phyloP scores from a whole-genome alignment of 1,139 yeast genomes.

The Hyphopichia fennica region DNA sequence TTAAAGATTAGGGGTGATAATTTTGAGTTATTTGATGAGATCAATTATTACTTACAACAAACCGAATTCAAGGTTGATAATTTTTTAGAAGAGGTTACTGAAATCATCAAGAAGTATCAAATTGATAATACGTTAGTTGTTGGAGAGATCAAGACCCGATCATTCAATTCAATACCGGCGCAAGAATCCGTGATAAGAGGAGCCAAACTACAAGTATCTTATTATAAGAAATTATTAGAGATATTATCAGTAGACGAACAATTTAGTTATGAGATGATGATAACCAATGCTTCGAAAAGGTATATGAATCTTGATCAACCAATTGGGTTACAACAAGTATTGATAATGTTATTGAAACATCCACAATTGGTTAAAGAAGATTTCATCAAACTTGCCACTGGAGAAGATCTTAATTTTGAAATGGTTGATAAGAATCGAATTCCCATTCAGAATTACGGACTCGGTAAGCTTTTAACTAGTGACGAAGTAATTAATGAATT shows the following conservation, averaged over 20 bases:
- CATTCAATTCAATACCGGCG: slow-evolving; percentile 37
- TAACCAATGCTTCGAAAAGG: slow-evolving; percentile 46
- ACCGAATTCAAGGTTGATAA: slow-evolving; percentile 3
- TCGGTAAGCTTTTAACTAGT: too few species aligned
- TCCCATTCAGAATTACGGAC: too few species aligned
- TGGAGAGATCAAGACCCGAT: slow-evolving; percentile 63
- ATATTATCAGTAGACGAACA: slow-evolving; percentile 23
- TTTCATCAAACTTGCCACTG: slow-evolving; percentile 33
- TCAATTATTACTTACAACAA: background rate
- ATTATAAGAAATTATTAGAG: slow-evolving; percentile 49
- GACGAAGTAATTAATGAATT: too few species aligned
- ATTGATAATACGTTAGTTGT: slow-evolving; percentile 25
- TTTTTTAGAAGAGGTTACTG: slow-evolving; percentile 13
- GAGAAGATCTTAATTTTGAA: too few species aligned
- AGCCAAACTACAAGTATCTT: slow-evolving; percentile 57
- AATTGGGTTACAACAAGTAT: slow-evolving; percentile 36
- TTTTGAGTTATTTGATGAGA: slow-evolving; percentile 23
- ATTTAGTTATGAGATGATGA: slow-evolving; percentile 32
- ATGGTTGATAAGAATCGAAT: too few species aligned
- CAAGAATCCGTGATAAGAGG: slow-evolving; percentile 48
- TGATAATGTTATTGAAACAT: slow-evolving; percentile 36
- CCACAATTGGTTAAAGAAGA: slow-evolving; percentile 39
- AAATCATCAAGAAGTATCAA: slow-evolving; percentile 16
- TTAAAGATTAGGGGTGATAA: slow-evolving; percentile 24
- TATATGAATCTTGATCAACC: slow-evolving; percentile 51